phyloP scores from a whole-genome alignment of 2,329 filamentous ascomycete genomes.

The Xylariaceae sp. region DNA sequence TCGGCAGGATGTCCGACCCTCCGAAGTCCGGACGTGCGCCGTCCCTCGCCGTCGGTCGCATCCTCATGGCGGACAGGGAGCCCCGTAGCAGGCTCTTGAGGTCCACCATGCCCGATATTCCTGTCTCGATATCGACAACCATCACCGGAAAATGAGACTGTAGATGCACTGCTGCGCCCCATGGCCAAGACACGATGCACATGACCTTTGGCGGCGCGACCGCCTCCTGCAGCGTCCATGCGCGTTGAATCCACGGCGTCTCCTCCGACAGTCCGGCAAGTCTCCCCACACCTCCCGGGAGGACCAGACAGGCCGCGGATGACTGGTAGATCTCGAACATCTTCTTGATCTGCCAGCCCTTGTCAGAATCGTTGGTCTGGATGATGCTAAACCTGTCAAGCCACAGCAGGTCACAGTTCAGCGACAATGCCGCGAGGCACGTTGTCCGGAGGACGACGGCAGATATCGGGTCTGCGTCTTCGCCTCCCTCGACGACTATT shows the following conservation, averaged over 20 bases:
- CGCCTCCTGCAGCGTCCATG: slow-evolving; percentile 31
- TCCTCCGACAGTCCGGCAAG: slow-evolving; percentile 14
- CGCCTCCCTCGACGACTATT: slow-evolving; percentile 13
- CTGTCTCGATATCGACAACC: not conserved
- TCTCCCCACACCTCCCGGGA: slow-evolving; percentile 25
- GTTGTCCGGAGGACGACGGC: slow-evolving; percentile 12
- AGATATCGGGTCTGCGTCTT: slow-evolving; percentile 16
- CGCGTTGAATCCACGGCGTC: slow-evolving; percentile 28
- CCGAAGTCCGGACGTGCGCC: no score
- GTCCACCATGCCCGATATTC: not conserved
- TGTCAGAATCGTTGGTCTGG: slow-evolving; percentile 18
- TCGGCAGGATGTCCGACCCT: not conserved
- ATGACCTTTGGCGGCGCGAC: slow-evolving; percentile 15
- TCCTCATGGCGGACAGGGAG: not conserved
- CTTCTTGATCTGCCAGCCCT: slow-evolving; percentile 26
- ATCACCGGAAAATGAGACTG: not conserved
- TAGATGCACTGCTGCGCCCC: not conserved
- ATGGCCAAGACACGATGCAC: slow-evolving; percentile 19
- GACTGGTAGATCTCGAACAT: slow-evolving; percentile 25
- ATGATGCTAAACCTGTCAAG: slow-evolving; percentile 22
- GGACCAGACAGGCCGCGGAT: slow-evolving; percentile 21
- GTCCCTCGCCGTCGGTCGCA: not conserved
- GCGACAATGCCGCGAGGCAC: slow-evolving; percentile 11
- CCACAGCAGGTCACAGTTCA: slow-evolving; percentile 14
- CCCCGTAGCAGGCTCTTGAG: not conserved